Conservation (phyloP, 192 early-diverging fungal species). For the Gigaspora rosea region DNA sequence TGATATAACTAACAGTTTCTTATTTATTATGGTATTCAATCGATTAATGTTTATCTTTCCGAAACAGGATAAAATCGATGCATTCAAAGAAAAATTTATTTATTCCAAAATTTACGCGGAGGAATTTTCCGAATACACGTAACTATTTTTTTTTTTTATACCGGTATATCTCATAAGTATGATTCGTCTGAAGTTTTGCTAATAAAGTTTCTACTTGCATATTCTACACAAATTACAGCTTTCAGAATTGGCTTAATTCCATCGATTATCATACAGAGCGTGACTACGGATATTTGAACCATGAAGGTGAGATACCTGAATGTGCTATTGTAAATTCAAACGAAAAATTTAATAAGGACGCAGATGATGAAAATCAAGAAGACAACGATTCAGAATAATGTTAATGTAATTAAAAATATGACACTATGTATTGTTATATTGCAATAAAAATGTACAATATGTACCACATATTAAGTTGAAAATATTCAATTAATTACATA, state of each 20-base stretch:
- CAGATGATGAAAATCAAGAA: too few relatives aligned
- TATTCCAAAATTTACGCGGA: conserved; percentile 77
- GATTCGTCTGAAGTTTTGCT: not conserved
- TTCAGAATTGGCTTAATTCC: not conserved
- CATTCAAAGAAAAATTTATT: conserved; percentile 89
- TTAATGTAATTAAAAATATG: too few relatives aligned
- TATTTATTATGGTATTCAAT: too few relatives aligned
- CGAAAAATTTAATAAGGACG: not conserved
- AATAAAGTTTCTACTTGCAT: not conserved
- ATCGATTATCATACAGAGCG: not conserved
- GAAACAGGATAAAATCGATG: conserved; percentile 65
- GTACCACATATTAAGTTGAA: too few relatives aligned
- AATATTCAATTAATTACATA: too few relatives aligned
- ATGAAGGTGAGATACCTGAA: not conserved
- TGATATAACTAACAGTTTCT: not conserved
- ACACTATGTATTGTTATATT: too few relatives aligned
- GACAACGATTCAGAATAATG: too few relatives aligned
- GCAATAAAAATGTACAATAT: too few relatives aligned
- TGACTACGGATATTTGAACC: not conserved
- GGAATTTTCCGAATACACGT: conserved; percentile 67
- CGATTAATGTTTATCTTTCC: not conserved
- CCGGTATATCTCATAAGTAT: too few relatives aligned
- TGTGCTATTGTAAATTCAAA: not conserved
- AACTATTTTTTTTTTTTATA: conserved; percentile 36
- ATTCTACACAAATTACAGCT: not conserved